phyloP scores from a whole-genome alignment of 768 basidiomycete species.

The Gymnopilus dilepis region DNA sequence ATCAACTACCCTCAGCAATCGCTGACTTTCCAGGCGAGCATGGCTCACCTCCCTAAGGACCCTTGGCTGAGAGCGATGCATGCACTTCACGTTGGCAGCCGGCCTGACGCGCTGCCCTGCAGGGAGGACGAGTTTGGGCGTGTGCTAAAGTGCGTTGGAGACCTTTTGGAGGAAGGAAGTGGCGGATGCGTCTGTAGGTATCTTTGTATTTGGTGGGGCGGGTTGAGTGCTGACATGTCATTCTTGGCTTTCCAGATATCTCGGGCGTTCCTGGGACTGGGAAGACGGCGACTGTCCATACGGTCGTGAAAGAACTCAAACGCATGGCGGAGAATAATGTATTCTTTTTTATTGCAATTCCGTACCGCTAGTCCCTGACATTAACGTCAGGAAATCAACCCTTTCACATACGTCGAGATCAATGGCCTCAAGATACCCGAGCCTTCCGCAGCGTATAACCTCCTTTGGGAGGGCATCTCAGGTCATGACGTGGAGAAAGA shows the following conservation, averaged over 20 bases:
- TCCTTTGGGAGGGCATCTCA: constrained; percentile 93
- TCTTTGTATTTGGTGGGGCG: constrained; percentile 5
- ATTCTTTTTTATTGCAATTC: constrained; percentile 28
- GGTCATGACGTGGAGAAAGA: constrained; percentile 71
- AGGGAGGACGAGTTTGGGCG: constrained; percentile 83
- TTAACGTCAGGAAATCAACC: constrained; percentile 76
- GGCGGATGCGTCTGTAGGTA: constrained; percentile 94
- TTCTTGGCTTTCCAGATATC: constrained; percentile 64
- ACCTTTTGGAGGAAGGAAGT: constrained; percentile 88
- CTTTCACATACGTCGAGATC: constrained; percentile 97
- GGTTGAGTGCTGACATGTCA: background rate
- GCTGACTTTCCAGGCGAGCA: constrained; percentile 40
- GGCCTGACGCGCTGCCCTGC: constrained; percentile 90
- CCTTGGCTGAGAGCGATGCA: constrained; percentile 91
- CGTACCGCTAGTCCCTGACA: background rate
- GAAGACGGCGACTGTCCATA: constrained; percentile 97
- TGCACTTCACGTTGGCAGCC: constrained; percentile 89
- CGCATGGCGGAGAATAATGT: constrained; percentile 85
- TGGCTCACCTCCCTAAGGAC: constrained; percentile 66
- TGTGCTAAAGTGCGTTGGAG: constrained; percentile 78
- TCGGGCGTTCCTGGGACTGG: constrained; percentile 99
- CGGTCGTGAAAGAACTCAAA: constrained; percentile 87
- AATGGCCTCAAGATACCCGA: constrained; percentile 95
- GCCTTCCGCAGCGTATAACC: constrained; percentile 87
- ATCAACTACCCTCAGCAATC: constrained; percentile 36